phyloP scores from a whole-genome alignment of 2,329 filamentous ascomycete species.

The Claviceps arundinis region DNA sequence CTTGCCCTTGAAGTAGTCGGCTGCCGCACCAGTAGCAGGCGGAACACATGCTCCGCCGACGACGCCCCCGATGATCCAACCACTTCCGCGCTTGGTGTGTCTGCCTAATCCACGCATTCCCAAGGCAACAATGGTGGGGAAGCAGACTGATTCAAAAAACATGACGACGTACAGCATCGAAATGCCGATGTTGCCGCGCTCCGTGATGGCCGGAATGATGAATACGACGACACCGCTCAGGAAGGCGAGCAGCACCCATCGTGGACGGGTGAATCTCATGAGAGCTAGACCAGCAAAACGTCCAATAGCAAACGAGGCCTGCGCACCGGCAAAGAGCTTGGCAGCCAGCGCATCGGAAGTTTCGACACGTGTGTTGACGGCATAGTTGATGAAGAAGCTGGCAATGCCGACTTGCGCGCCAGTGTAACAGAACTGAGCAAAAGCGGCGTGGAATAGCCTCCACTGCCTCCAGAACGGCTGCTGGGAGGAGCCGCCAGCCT shows the following conservation, averaged over 20 bases:
- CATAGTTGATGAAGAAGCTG: constrained; percentile 61
- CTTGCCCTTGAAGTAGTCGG: constrained; percentile 35
- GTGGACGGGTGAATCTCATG: constrained; percentile 54
- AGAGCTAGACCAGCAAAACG: constrained; percentile 54
- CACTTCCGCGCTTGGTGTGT: constrained; percentile 64
- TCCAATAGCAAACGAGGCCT: constrained; percentile 59
- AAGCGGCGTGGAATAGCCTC: constrained; percentile 60
- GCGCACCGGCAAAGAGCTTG: constrained; percentile 60
- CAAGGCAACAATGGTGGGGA: constrained; percentile 68
- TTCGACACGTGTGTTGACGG: constrained; percentile 42
- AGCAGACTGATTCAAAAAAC: constrained; percentile 71
- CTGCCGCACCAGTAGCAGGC: constrained; percentile 54
- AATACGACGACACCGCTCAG: constrained; percentile 53
- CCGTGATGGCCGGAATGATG: constrained; percentile 33
- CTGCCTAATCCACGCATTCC: constrained; percentile 63
- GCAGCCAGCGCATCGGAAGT: constrained; percentile 41
- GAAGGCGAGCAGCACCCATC: constrained; percentile 55
- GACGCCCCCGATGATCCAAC: constrained; percentile 56
- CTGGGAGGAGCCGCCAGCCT: constrained; percentile 37
- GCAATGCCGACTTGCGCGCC: constrained; percentile 58
- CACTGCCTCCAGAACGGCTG: constrained; percentile 58
- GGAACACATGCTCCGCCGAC: constrained; percentile 62
- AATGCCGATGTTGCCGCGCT: constrained; percentile 33
- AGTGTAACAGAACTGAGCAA: constrained; percentile 67
- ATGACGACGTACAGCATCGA: constrained; percentile 55